Percentiles rank a stretch among this genome's conserved stretches.
Conservation (phyloP, 2,329 filamentous ascomycete species). For the Talaromyces islandicus region DNA sequence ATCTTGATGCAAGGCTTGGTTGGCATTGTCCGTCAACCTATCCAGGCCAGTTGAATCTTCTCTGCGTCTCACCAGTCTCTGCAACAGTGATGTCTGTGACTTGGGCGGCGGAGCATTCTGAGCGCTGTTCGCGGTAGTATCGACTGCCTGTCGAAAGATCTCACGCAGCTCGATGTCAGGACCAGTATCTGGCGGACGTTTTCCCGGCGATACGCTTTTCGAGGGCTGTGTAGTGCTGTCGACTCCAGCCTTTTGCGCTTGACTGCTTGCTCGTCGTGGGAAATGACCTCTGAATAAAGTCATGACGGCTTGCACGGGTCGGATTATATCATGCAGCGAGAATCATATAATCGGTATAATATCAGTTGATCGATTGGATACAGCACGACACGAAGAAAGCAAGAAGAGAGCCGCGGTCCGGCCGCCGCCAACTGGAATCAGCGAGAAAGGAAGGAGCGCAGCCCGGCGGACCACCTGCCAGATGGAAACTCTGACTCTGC, state of each 20-base stretch:
- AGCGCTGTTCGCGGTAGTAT: neutral
- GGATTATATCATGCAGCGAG: neutral
- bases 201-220: neutral
- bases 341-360: neutral
- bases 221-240: neutral
- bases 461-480: neutral
- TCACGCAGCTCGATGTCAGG: neutral
- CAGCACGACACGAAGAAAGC: neutral
- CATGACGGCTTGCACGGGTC: neutral
- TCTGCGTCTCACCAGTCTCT: conserved; percentile 3
- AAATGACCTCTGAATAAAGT: conserved; percentile 7
- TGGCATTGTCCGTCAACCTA: neutral
- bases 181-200: neutral
- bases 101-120: neutral
- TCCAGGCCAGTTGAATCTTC: neutral
- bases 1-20: neutral
- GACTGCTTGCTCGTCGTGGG: conserved; percentile 3
- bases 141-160: conserved; percentile 6
- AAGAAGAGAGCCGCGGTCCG: neutral
- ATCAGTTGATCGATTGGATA: neutral
- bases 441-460: neutral
- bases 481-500: neutral
- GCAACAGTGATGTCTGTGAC: neutral
- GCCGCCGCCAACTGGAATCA: too few species aligned
- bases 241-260: neutral